These are phyloP conservation scores for Candida tammaniensis DNA, from an alignment of 805 yeast genomes.

Conservation along the genomic window DNA sequence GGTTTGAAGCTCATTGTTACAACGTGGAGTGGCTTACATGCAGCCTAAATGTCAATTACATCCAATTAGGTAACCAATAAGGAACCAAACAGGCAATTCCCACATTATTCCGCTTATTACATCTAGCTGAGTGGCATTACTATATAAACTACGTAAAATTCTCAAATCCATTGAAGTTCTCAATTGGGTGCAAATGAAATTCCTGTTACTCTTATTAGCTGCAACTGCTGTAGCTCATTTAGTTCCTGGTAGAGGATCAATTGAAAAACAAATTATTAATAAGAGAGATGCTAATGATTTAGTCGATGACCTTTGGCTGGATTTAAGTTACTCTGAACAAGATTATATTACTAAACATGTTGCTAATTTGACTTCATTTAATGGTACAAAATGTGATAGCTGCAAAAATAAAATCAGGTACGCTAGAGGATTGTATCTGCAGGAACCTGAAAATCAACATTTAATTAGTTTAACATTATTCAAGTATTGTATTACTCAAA, in stretches of 20 bases:
- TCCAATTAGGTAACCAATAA: too few relatives aligned
- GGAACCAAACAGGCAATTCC: too few relatives aligned
- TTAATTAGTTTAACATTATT: slow-evolving; percentile 34
- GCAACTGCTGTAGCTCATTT: slow-evolving; percentile 9
- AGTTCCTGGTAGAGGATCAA: slow-evolving; percentile 12
- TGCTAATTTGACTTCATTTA: slow-evolving; percentile 23
- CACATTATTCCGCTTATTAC: too few relatives aligned
- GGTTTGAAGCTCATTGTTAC: too few relatives aligned
- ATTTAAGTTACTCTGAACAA: slow-evolving; percentile 21
- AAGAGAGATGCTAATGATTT: slow-evolving; percentile 17
- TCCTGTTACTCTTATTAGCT: neutral
- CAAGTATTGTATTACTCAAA: slow-evolving; percentile 29
- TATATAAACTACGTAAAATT: too few relatives aligned
- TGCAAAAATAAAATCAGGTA: slow-evolving; percentile 35
- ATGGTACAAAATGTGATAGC: slow-evolving; percentile 32
- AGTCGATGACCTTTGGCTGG: slow-evolving; percentile 24
- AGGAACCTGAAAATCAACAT: slow-evolving; percentile 31
- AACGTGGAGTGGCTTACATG: too few relatives aligned
- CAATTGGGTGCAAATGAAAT: neutral
- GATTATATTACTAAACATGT: slow-evolving; percentile 30
- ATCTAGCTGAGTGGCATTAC: too few relatives aligned
- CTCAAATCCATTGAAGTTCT: neutral
- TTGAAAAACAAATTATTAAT: slow-evolving; percentile 11
- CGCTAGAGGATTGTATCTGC: slow-evolving; percentile 23
- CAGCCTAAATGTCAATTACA: too few relatives aligned